Percentiles rank a stretch among this genome's conserved stretches.
phyloP scores from a whole-genome alignment of 805 yeast genomes.

The Jamesozyma spencerorum region DNA sequence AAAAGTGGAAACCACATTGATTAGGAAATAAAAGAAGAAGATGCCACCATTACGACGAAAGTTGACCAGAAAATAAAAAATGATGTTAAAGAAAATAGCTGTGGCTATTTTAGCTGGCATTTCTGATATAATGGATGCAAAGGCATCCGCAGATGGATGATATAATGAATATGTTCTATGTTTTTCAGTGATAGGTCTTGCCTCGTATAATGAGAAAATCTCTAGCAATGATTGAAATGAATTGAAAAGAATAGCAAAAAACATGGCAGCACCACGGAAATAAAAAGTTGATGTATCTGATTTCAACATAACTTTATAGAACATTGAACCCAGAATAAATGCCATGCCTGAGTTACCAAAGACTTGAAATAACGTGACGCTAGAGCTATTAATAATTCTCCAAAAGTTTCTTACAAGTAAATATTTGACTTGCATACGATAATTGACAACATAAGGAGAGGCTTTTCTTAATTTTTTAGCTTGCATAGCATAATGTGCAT shows the following conservation, averaged over 20 bases:
- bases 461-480: conserved; percentile 34
- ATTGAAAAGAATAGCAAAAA: conserved; percentile 52
- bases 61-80: conserved; percentile 45
- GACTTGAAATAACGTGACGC: conserved; percentile 32
- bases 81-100: conserved; percentile 38
- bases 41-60: conserved; percentile 44
- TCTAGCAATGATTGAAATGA: conserved; percentile 52
- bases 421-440: conserved; percentile 39
- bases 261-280: conserved; percentile 50
- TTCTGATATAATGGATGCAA: conserved; percentile 53
- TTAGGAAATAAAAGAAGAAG: conserved; percentile 44
- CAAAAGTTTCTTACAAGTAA: conserved; percentile 36
- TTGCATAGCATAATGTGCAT: conserved; percentile 41
- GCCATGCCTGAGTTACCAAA: conserved; percentile 42
- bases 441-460: conserved; percentile 43
- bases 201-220: conserved; percentile 41
- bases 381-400: conserved; percentile 40
- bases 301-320: conserved; percentile 10
- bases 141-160: conserved; percentile 55
- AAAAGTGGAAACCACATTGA: conserved; percentile 36
- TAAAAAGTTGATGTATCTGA: conserved; percentile 37
- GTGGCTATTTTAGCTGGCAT: conserved; percentile 42
- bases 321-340: conserved; percentile 38
- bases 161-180: conserved; percentile 50
- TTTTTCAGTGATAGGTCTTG: conserved; percentile 50